Base-by-base conservation (phyloP, 2,329 filamentous ascomycete species). In the Paecilomyces dactylethromorphus region DNA sequence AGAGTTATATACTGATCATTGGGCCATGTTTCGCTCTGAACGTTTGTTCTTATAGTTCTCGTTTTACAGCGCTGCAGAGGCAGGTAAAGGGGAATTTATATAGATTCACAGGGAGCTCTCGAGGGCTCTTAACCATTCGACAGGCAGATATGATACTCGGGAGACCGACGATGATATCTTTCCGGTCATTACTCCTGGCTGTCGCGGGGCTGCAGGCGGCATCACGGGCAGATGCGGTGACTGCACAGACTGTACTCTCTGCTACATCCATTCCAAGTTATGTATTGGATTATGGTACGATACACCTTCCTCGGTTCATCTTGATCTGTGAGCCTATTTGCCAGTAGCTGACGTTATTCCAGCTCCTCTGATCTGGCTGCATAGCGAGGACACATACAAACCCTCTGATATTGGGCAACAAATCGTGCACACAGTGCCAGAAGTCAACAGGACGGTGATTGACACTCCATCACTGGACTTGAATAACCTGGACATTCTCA, bases 341-440 rank as follows among this genome's bases (percentile, higher is more conserved):
- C 3, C 21, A 52, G 21, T 4, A 15, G 21, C 22, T 15, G 55
- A 18, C 54, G 10, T 15, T 21, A n/a, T 12, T 8, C 33, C 55
- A 83, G 81, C 81, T 33, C 81, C 81, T 7, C 61, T 83, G 3
- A 74, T 82, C 33, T 83, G 79, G 74, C 74, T 83, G 8, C 75
- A 82, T 61, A 76, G 75, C 26, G 61, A 73, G 60, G 81, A 84
- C 60, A 63, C 68, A 29, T 82, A 81, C 64, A 76, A 77, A 54
- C 81, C 81, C 5, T 80, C 79, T 50, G 79, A 81, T 60, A 76
- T 83, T 26, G 70, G 68, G 33, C 70, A 73, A 11, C 79, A 82
- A 59, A 63, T 83, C 11, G 65, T 69, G 31, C 74, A 83, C 64
- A 81, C 78, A 6, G 71, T 70, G 45, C 79, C 81, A 3, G 63